phyloP scores from a whole-genome alignment of 2,329 filamentous ascomycete genomes.

The Cercospora sojina region DNA sequence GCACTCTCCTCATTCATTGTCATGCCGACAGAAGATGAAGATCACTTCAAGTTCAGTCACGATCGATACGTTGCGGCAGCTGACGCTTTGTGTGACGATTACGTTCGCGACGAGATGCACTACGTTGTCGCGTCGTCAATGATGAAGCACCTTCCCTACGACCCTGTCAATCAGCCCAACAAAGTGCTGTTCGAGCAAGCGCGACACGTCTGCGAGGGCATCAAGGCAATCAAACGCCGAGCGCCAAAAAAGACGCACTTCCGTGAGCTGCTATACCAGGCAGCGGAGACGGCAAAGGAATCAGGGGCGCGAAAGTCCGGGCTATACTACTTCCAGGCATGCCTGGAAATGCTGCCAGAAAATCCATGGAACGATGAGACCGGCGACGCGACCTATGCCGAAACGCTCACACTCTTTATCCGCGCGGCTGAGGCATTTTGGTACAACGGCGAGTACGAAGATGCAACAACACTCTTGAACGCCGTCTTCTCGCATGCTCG shows the following conservation, averaged over 20 bases:
- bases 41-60: constrained; percentile 82
- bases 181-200: constrained; percentile 67
- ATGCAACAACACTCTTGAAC: constrained; percentile 67
- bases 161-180: constrained; percentile 54
- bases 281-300: constrained; percentile 74
- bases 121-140: constrained; percentile 82
- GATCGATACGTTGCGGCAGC: constrained; percentile 85
- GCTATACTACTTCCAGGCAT: constrained; percentile 75
- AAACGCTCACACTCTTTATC: constrained; percentile 77
- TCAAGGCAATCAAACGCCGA: constrained; percentile 67
- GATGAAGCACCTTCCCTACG: constrained; percentile 65
- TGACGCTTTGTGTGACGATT: constrained; percentile 65
- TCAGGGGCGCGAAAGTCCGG: constrained; percentile 80
- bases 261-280: constrained; percentile 73
- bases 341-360: constrained; percentile 74
- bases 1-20: constrained; percentile 79
- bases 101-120: constrained; percentile 75
- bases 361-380: constrained; percentile 68
- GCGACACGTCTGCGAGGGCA: constrained; percentile 75
- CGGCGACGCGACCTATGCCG: constrained; percentile 77
- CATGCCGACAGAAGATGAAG: constrained; percentile 77
- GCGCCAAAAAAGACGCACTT: constrained; percentile 58
- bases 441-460: constrained; percentile 69
- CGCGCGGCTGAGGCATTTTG: constrained; percentile 80
- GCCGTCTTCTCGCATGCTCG: constrained; percentile 69